These are phyloP conservation scores for Santalum album DNA, from an alignment of 164 flowering plant genomes.

Conservation along the genomic window DNA sequence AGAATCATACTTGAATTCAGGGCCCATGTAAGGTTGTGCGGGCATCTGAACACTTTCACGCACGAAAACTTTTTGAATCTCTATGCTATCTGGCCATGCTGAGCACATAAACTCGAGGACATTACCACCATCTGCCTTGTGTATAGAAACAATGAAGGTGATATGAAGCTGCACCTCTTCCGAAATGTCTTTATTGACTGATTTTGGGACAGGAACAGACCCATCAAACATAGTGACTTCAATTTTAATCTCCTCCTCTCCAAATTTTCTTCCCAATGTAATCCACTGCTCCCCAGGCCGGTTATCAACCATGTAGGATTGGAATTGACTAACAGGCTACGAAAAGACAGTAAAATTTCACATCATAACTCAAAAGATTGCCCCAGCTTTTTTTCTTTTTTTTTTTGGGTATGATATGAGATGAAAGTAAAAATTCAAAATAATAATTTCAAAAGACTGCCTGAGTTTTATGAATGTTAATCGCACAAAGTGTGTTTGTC, in stretches of 20 bases:
- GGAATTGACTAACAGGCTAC: constrained; percentile 28
- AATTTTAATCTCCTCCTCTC: constrained; percentile 47
- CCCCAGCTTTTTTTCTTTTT: too few relatives aligned
- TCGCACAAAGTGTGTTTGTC: not conserved
- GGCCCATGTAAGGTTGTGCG: constrained; percentile 36
- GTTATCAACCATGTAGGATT: constrained; percentile 40
- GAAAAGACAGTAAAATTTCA: not conserved
- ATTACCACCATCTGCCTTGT: constrained; percentile 26
- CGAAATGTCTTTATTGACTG: constrained; percentile 4
- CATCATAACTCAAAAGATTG: too few relatives aligned
- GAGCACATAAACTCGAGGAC: constrained; percentile 54
- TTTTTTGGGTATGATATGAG: too few relatives aligned
- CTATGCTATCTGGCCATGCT: constrained; percentile 51
- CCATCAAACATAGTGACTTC: constrained; percentile 70
- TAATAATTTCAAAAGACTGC: not conserved
- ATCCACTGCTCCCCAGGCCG: constrained; percentile 65
- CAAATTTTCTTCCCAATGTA: constrained; percentile 33
- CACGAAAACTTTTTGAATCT: constrained; percentile 29
- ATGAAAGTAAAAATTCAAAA: not conserved
- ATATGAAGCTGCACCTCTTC: constrained; percentile 37
- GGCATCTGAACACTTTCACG: constrained; percentile 14
- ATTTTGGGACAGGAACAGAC: constrained; percentile 27
- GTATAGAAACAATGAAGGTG: constrained; percentile 37
- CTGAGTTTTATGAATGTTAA: not conserved
- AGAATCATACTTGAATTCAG: constrained; percentile 42